Evolutionary conservation across 306 rosid species (phyloP).

Genomic region (Inga oerstediana): DNA sequence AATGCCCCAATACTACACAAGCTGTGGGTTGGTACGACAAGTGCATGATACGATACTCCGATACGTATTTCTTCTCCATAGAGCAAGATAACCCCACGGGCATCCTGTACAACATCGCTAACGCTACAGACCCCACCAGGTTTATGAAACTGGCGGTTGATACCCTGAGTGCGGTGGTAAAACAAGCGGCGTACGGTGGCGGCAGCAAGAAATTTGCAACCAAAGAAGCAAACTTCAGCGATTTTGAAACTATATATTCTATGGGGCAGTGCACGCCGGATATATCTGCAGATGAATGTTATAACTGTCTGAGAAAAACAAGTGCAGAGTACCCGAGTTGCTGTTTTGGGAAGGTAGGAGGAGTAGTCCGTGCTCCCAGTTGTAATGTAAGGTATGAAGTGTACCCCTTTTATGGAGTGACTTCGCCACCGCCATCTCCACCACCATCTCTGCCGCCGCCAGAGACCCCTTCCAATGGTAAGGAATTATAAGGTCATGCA

Average conservation of each 20-base stretch:
- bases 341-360: too few relatives aligned
- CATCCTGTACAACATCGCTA: neutral
- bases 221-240: neutral
- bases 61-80: neutral
- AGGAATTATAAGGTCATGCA: neutral
- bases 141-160: neutral
- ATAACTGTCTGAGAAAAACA: too few relatives aligned
- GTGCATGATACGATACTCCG: neutral
- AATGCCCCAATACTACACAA: slow-evolving; percentile 25
- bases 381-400: too few relatives aligned
- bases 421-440: too few relatives aligned
- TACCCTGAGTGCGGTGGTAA: neutral
- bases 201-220: slow-evolving; percentile 25
- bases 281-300: too few relatives aligned
- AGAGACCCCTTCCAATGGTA: too few relatives aligned
- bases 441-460: too few relatives aligned
- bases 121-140: neutral
- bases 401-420: too few relatives aligned
- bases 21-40: neutral
- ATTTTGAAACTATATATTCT: neutral
- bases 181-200: neutral
- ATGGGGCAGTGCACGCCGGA: neutral
- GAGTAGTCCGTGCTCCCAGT: too few relatives aligned
- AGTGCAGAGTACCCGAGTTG: too few relatives aligned
- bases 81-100: neutral